These are phyloP conservation scores for Psilocybe subaeruginosa DNA, from an alignment of 768 basidiomycete genomes.

Conservation along the genomic window DNA sequence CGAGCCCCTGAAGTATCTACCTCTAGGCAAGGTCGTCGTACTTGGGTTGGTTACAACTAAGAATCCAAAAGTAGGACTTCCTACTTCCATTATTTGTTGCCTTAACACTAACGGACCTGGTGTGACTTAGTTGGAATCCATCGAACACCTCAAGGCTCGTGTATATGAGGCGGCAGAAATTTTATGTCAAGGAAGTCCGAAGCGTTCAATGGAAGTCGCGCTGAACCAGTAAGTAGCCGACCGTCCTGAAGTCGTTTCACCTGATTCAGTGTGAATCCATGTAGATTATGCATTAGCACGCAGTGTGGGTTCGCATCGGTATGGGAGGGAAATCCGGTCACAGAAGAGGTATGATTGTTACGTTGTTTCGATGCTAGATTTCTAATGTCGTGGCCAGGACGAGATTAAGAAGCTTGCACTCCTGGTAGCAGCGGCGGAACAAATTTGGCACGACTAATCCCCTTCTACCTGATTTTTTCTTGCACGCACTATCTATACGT, in stretches of 20 bases:
- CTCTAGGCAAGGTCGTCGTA: conserved; percentile 48
- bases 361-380: background rate
- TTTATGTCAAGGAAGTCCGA: conserved; percentile 44
- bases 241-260: background rate
- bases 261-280: background rate
- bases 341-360: conserved; percentile 39
- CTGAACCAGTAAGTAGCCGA: conserved; percentile 48
- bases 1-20: conserved; percentile 54
- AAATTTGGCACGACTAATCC: conserved; percentile 41
- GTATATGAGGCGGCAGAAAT: conserved; percentile 57
- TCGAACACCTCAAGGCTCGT: conserved; percentile 49
- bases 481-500: conserved; percentile 3
- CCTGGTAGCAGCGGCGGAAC: conserved; percentile 45
- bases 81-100: background rate
- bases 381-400: conserved; percentile 35
- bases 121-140: conserved; percentile 46
- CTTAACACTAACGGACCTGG: background rate
- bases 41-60: conserved; percentile 56
- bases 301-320: conserved; percentile 68
- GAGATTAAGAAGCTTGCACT: conserved; percentile 50
- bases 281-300: conserved; percentile 58
- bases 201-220: conserved; percentile 49
- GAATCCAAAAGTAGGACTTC: conserved; percentile 37
- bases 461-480: background rate
- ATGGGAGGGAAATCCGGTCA: conserved; percentile 59